These are phyloP conservation scores for Colletotrichum limetticola DNA, from an alignment of 2,329 filamentous ascomycete species.

Conservation along the genomic window DNA sequence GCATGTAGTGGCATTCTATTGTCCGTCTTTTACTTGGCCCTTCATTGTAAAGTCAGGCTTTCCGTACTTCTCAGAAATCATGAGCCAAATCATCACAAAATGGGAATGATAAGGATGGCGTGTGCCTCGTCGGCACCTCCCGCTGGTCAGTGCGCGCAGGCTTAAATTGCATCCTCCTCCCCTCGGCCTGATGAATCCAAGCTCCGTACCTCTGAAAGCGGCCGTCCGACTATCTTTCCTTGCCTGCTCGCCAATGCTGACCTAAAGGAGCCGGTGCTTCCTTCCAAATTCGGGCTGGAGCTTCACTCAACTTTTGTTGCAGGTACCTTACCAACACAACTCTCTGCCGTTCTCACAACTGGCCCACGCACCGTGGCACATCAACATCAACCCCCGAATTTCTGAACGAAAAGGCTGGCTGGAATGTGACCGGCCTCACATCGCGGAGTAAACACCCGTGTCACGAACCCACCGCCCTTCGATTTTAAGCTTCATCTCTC, in stretches of 20 bases:
- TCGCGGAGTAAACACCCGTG: not conserved
- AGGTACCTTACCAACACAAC: not conserved
- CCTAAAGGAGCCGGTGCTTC: not conserved
- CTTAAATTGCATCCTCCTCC: not conserved
- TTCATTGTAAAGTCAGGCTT: no score
- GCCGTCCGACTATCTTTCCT: not conserved
- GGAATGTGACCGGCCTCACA: constrained; percentile 13
- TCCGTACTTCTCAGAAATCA: not conserved
- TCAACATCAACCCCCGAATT: constrained; percentile 5
- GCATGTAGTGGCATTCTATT: not conserved
- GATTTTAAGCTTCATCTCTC: not conserved
- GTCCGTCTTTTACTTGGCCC: not conserved
- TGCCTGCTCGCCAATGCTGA: not conserved
- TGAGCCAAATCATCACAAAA: not conserved
- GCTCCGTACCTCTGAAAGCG: not conserved
- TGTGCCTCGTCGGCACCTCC: not conserved
- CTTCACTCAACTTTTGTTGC: not conserved
- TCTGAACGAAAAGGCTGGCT: not conserved
- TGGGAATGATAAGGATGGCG: not conserved
- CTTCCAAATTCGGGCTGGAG: not conserved
- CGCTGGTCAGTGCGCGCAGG: not conserved
- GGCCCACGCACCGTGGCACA: not conserved
- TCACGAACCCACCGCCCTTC: not conserved
- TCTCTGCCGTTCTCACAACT: not conserved
- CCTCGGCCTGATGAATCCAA: not conserved